Percentiles rank a stretch among this genome's conserved stretches.
Evolutionary conservation across 2,329 filamentous ascomycete species (phyloP).

Genomic region (Ophiostoma sp.): DNA sequence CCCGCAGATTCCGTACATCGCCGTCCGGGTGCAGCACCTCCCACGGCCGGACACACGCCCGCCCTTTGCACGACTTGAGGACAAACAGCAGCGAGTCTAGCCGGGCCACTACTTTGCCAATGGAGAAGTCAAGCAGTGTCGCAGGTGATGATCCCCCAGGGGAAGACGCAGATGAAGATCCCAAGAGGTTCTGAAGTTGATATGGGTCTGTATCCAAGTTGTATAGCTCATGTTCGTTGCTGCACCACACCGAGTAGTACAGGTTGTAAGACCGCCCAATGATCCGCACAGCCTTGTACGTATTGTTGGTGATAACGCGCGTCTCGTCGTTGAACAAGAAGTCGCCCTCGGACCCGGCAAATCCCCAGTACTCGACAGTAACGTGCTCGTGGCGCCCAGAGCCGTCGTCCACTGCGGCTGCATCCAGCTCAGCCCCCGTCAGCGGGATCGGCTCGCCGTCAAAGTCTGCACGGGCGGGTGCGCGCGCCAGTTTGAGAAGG

Average conservation of each 20-base stretch:
- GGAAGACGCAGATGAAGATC: not conserved
- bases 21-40: conserved; percentile 49
- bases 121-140: conserved; percentile 35
- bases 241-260: conserved; percentile 66
- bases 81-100: conserved; percentile 57
- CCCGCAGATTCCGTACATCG: conserved; percentile 45
- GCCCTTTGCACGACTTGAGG: conserved; percentile 55
- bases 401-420: not conserved
- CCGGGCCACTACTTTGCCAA: conserved; percentile 42
- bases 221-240: conserved; percentile 61
- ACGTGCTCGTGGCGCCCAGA: conserved; percentile 28
- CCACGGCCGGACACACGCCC: conserved; percentile 53
- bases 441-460: not conserved
- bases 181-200: conserved; percentile 41
- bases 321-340: conserved; percentile 27
- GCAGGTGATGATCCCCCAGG: not conserved
- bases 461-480: not conserved
- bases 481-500: conserved; percentile 37
- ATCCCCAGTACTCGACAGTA: conserved; percentile 54
- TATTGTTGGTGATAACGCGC: conserved; percentile 42
- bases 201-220: conserved; percentile 46
- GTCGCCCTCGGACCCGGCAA: conserved; percentile 37
- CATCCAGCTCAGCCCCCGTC: not conserved
- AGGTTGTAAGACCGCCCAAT: conserved; percentile 52
- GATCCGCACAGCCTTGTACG: conserved; percentile 57